Evolutionary conservation across 192 early-diverging fungal species (phyloP).

Genomic region (Kickxella alabastrina): DNA sequence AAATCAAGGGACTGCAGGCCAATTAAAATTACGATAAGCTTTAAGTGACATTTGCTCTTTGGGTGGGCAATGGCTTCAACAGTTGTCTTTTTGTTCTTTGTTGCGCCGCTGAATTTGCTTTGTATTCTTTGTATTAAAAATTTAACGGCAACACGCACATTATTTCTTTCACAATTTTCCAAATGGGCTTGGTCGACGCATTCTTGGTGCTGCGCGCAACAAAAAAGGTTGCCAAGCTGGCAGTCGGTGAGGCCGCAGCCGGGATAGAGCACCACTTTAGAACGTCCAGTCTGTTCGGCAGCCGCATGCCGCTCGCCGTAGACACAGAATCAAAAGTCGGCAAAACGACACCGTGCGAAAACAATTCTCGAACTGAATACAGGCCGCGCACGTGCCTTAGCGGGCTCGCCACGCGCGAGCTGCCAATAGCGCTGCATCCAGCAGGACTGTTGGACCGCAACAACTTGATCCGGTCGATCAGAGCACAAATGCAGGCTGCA

Average conservation of each 20-base stretch:
- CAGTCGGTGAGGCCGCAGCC: conserved; percentile 17
- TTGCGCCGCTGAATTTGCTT: no score
- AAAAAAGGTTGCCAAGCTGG: conserved; percentile 27
- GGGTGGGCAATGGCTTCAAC: no score
- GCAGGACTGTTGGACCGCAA: conserved; percentile 23
- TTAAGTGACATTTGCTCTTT: no score
- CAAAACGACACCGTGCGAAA: neutral
- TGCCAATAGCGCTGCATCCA: conserved; percentile 17
- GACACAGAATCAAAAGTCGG: neutral
- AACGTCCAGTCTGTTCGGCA: conserved; percentile 30
- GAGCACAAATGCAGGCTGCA: neutral
- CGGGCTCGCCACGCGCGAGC: neutral
- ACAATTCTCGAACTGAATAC: neutral
- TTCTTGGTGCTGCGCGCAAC: conserved; percentile 33
- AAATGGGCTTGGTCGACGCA: conserved; percentile 41
- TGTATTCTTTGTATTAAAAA: no score
- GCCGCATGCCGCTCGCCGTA: neutral
- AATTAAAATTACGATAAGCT: no score
- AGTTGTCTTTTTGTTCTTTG: neutral
- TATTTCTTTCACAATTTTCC: no score
- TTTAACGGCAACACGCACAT: no score
- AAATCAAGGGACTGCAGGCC: no score
- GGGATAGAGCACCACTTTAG: conserved; percentile 10
- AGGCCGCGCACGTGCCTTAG: neutral
- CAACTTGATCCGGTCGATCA: conserved; percentile 11